Conservation (phyloP, 257 asterid genomes). For the Cordia subcordata region DNA sequence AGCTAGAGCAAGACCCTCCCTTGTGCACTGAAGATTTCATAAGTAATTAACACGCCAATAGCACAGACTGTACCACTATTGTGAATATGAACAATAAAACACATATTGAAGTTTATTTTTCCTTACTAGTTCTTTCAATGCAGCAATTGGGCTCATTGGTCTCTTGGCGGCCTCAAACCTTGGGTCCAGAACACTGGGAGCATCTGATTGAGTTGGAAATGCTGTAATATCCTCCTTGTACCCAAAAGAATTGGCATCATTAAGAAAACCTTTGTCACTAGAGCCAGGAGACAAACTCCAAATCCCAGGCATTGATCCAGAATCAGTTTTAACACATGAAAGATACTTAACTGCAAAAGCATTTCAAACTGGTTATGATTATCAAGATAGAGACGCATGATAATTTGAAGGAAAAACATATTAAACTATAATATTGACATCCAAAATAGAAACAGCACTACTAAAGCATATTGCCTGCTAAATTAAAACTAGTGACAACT, state of each 20-base stretch:
- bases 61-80: not conserved
- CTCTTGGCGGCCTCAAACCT: conserved; percentile 66
- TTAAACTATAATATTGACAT: not conserved
- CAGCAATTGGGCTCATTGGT: conserved; percentile 56
- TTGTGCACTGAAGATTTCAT: conserved; percentile 50
- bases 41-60: conserved; percentile 13
- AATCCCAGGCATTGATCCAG: conserved; percentile 46
- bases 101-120: conserved; percentile 4
- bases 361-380: conserved; percentile 23
- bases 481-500: too few relatives aligned
- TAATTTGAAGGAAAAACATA: too few relatives aligned
- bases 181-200: conserved; percentile 49
- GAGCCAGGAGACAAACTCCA: conserved; percentile 48
- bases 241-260: conserved; percentile 46
- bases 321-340: conserved; percentile 53
- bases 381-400: not conserved
- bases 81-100: not conserved
- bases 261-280: conserved; percentile 47
- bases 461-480: too few relatives aligned
- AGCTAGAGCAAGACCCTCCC: conserved; percentile 68
- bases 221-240: conserved; percentile 52
- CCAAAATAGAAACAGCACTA: not conserved
- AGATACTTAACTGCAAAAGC: conserved; percentile 65
- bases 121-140: conserved; percentile 74
- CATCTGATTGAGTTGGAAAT: conserved; percentile 40